These are phyloP conservation scores for Raphanus sativus DNA, from an alignment of 345 rosid species.

Conservation along the genomic window DNA sequence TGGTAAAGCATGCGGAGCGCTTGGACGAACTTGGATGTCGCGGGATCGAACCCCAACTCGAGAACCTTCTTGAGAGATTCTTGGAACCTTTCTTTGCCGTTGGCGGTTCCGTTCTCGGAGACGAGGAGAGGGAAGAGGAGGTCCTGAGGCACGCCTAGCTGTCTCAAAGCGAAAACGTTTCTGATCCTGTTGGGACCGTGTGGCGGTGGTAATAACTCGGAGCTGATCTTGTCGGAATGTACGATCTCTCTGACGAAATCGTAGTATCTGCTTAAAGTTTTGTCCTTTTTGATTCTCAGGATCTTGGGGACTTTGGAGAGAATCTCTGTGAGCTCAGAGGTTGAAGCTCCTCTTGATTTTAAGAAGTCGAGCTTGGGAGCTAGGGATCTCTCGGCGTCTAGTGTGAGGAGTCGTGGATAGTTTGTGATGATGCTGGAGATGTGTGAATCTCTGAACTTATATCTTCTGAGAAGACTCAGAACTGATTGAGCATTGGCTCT, in stretches of 20 bases:
- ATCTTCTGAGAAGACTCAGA: not conserved
- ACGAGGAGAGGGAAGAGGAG: conserved; percentile 1
- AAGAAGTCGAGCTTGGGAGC: conserved; percentile 19
- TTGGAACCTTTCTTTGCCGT: not conserved
- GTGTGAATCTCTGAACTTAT: conserved; percentile 23
- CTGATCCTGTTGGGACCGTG: not conserved
- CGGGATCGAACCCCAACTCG: not conserved
- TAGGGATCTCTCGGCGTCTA: conserved; percentile 2
- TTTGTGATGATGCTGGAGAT: not conserved
- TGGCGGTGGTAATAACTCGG: not conserved
- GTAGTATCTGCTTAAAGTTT: not conserved
- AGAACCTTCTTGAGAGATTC: not conserved
- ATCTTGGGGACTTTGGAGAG: conserved; percentile 19
- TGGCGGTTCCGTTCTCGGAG: no score
- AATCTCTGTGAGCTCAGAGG: conserved; percentile 6
- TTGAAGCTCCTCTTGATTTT: conserved; percentile 17
- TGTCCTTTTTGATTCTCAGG: not conserved
- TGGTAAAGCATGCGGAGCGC: conserved; percentile 13
- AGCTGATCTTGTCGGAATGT: not conserved
- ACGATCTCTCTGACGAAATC: conserved; percentile 22
- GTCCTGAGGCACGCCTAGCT: conserved; percentile 23
- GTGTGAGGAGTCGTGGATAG: conserved; percentile 16
- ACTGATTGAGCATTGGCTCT: not conserved
- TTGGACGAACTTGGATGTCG: conserved; percentile 2
- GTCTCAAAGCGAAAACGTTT: conserved; percentile 18